Conservation (phyloP, 177 flowering plant genomes). For the Vitis hybrid region DNA sequence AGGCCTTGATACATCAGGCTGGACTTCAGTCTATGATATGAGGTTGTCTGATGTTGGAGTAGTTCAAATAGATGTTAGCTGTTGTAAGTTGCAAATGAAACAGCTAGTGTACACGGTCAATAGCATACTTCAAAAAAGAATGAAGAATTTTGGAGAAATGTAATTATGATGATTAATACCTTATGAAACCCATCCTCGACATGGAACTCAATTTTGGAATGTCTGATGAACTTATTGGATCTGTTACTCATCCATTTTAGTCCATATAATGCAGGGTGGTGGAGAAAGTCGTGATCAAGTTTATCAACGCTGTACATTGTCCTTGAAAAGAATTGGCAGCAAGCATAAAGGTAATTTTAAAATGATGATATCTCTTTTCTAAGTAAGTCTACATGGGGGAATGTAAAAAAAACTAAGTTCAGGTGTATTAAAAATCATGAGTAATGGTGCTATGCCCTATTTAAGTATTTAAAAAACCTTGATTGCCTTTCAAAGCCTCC, state of each 20-base stretch:
- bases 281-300: constrained; percentile 92
- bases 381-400: neutral
- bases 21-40: too few relatives aligned
- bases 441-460: too few relatives aligned
- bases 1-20: too few relatives aligned
- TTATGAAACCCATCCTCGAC: too few relatives aligned
- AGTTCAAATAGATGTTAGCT: too few relatives aligned
- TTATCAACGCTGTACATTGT: constrained; percentile 61
- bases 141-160: neutral
- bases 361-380: neutral
- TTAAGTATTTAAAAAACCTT: neutral
- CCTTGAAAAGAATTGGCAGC: constrained; percentile 56
- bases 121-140: neutral
- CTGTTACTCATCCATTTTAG: neutral
- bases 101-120: too few relatives aligned
- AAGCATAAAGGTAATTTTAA: constrained; percentile 67
- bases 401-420: neutral
- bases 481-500: neutral
- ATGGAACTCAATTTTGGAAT: neutral
- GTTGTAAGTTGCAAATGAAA: too few relatives aligned
- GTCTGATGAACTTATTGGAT: neutral
- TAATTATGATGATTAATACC: neutral
- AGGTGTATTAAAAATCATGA: neutral
- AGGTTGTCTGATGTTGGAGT: too few relatives aligned
- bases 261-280: constrained; percentile 68